phyloP scores from a whole-genome alignment of 2,329 filamentous ascomycete genomes.

The Aspergillus awamori region DNA sequence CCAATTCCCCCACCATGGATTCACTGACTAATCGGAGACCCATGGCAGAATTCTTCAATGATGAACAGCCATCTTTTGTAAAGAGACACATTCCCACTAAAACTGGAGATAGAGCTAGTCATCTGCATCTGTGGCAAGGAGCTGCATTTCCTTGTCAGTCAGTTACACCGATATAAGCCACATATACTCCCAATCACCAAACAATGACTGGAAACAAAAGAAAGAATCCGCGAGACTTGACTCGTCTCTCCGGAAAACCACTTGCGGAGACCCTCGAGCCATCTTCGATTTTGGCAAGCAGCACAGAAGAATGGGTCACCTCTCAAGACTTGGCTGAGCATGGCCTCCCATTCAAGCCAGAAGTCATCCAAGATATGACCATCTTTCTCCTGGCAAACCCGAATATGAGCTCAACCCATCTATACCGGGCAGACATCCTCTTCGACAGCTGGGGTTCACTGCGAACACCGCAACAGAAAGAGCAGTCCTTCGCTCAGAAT shows the following conservation, averaged over 20 bases:
- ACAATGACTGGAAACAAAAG: conserved; percentile 24
- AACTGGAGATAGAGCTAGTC: background rate
- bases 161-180: background rate
- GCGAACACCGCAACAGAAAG: conserved; percentile 38
- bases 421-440: conserved; percentile 64
- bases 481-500: conserved; percentile 23
- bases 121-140: background rate
- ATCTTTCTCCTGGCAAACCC: conserved; percentile 55
- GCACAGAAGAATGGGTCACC: conserved; percentile 35
- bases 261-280: conserved; percentile 33
- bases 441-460: conserved; percentile 53
- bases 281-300: conserved; percentile 25
- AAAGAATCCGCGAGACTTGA: conserved; percentile 26
- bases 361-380: conserved; percentile 53
- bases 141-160: background rate
- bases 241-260: conserved; percentile 30
- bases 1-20: background rate
- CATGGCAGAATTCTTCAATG: conserved; percentile 7
- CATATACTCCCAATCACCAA: background rate
- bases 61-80: background rate
- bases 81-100: background rate
- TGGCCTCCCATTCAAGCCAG: conserved; percentile 28
- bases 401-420: conserved; percentile 60
- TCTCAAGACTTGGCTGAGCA: conserved; percentile 34
- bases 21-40: conserved; percentile 1